These are phyloP conservation scores for Rhodotorula sp. DNA, from an alignment of 1,284 basidiomycete species.

Conservation along the genomic window DNA sequence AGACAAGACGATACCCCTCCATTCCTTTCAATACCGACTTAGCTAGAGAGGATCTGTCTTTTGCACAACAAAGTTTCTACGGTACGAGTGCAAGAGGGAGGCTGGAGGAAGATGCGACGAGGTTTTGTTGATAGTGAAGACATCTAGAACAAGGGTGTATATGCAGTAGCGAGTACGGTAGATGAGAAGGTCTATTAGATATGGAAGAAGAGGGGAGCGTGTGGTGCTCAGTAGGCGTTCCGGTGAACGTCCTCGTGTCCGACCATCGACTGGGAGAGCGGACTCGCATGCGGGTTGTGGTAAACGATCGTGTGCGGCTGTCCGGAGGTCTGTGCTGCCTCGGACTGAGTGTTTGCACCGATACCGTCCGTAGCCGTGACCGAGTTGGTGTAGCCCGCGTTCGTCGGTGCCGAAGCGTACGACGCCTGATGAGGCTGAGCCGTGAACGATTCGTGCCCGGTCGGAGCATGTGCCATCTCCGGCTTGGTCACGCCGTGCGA, in stretches of 20 bases:
- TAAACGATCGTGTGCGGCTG: not conserved
- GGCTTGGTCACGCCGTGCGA: not conserved
- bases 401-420: not conserved
- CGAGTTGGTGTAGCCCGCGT: not conserved
- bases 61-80: too few relatives aligned
- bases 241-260: not conserved
- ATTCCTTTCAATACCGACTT: too few relatives aligned
- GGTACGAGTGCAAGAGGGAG: too few relatives aligned
- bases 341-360: not conserved
- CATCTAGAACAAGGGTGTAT: too few relatives aligned
- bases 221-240: too few relatives aligned
- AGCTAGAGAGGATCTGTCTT: too few relatives aligned
- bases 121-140: too few relatives aligned
- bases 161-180: too few relatives aligned
- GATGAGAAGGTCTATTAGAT: too few relatives aligned
- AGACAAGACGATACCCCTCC: too few relatives aligned
- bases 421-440: not conserved
- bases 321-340: not conserved
- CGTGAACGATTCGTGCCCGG: conserved; percentile 3
- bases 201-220: too few relatives aligned
- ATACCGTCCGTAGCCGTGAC: not conserved
- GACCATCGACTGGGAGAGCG: not conserved
- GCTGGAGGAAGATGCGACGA: too few relatives aligned
- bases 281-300: not conserved
- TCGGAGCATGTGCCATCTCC: conserved; percentile 12